Base-by-base conservation (phyloP, 164 flowering plant genomes). In the Macadamia tetraphylla region DNA sequence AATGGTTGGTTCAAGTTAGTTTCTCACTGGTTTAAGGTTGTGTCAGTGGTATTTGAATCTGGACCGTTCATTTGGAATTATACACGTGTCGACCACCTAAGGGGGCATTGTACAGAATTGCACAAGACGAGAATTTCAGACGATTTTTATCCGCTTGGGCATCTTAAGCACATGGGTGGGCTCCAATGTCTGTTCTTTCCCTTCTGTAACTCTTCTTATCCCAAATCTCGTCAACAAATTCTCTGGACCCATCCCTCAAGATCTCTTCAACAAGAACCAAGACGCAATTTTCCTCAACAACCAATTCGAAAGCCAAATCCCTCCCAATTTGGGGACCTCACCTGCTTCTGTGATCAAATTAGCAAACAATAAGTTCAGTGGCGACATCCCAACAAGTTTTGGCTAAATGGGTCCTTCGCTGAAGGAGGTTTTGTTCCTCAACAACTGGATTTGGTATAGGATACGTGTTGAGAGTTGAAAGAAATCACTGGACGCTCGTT, bases 311-410 rank as follows among this genome's bases (percentile, higher is more conserved):
- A 86, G 88, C 3, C 67, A 84, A 63, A 55, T 88, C 6, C 92
- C 92, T 4, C 59, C 68, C 17, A 88, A 71, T 65, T 53, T 88
- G 49, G 90, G 88, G 1, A 83, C 79, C 66, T 86, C 93, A 0
- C 85, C 85, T 0, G 90, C 93, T 29, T 88, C 93, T n/a, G 93
- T 86, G 48, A 81, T 88, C 2, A 88, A 88, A 49, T 68, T 88
- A 23, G 90, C 90, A 0, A 85, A 88, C 62, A 88, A 88, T 75
- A 80, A 63, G 64, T 78, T 23, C 23, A 23, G 23, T 23, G 23
- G 23, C 23, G 23, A 23, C 23, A 23, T 23, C 23, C 23, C 23
- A 86, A 10, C 81, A 35, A 82, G 85, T 63, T 78, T 85, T 58
- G 85, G 85, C 0, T 79, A 75, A 70, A 77, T 71, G 78, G 77